A percentile compares a stretch with the other conserved stretches of the same genome.
Conservation (phyloP, 768 basidiomycete genomes). For the Pleurotus ostreatus region DNA sequence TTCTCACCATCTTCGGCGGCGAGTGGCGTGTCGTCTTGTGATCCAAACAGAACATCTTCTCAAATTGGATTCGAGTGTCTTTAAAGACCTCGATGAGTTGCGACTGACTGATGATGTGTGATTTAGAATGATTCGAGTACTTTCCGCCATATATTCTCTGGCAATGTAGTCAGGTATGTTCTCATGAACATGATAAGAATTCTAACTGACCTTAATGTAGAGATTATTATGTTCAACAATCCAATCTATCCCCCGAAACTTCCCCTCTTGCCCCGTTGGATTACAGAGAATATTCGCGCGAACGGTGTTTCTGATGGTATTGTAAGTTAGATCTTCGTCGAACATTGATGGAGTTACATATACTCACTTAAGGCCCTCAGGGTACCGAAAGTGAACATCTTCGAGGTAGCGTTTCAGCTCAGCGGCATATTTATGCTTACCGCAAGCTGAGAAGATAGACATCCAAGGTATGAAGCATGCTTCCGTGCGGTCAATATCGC, state of each 20-base stretch:
- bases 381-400: constrained; percentile 13
- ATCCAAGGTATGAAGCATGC: constrained; percentile 16
- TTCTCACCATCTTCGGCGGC: background rate
- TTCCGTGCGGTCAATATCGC: constrained; percentile 21
- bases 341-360: too few relatives aligned
- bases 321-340: too few relatives aligned
- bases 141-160: constrained; percentile 14
- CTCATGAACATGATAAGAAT: too few relatives aligned
- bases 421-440: constrained; percentile 24
- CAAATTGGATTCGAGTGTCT: background rate
- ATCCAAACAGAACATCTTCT: background rate
- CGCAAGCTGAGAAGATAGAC: constrained; percentile 14
- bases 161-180: too few relatives aligned
- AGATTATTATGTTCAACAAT: constrained; percentile 26
- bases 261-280: constrained; percentile 20
- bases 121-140: constrained; percentile 16
- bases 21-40: background rate
- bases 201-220: constrained; percentile 26
- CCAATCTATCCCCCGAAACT: constrained; percentile 27
- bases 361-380: constrained; percentile 10
- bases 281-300: constrained; percentile 20
- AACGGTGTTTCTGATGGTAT: too few relatives aligned
- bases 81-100: constrained; percentile 15
- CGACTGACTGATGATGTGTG: constrained; percentile 16
- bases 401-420: constrained; percentile 16